These are phyloP conservation scores for Leishmania lainsoni DNA, from an alignment of 208 protist species.

Conservation along the genomic window DNA sequence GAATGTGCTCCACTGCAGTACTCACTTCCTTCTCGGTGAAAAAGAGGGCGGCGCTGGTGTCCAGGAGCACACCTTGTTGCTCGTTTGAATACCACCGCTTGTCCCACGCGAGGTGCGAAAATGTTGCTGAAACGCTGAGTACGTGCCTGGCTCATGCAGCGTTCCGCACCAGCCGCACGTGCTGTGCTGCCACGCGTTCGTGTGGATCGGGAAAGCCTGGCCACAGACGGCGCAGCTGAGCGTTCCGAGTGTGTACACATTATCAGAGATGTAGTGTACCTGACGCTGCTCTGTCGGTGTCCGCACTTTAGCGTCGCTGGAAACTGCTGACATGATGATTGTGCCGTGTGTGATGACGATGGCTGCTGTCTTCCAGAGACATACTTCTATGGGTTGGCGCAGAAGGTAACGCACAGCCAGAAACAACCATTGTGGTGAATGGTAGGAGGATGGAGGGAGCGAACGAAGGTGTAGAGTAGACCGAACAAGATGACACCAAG, in stretches of 20 bases:
- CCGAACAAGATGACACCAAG: not conserved
- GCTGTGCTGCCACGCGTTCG: slow-evolving; percentile 27
- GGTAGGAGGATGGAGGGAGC: not conserved
- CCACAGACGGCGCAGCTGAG: slow-evolving; percentile 74
- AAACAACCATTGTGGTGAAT: not conserved
- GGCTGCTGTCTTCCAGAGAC: not conserved
- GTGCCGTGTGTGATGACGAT: not conserved
- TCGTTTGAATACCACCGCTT: not conserved
- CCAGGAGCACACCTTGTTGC: slow-evolving; percentile 20
- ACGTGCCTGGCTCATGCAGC: slow-evolving; percentile 34
- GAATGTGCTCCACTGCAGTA: slow-evolving; percentile 32
- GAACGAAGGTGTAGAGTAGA: too few species aligned
- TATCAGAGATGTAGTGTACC: slow-evolving; percentile 51
- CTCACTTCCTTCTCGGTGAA: slow-evolving; percentile 56
- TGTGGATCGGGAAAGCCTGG: slow-evolving; percentile 48
- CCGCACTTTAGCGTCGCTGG: slow-evolving; percentile 14
- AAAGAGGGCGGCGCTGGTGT: slow-evolving; percentile 46
- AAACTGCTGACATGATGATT: slow-evolving; percentile 11
- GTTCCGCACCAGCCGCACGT: slow-evolving; percentile 43
- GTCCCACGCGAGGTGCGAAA: not conserved
- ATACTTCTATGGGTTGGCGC: not conserved
- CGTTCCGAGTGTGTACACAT: slow-evolving; percentile 64
- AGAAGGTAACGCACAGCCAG: too few species aligned
- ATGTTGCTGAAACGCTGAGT: slow-evolving; percentile 25
- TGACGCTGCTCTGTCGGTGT: slow-evolving; percentile 28